Conservation (phyloP, 192 early-diverging fungal genomes). For the Chytriomyces sp. region DNA sequence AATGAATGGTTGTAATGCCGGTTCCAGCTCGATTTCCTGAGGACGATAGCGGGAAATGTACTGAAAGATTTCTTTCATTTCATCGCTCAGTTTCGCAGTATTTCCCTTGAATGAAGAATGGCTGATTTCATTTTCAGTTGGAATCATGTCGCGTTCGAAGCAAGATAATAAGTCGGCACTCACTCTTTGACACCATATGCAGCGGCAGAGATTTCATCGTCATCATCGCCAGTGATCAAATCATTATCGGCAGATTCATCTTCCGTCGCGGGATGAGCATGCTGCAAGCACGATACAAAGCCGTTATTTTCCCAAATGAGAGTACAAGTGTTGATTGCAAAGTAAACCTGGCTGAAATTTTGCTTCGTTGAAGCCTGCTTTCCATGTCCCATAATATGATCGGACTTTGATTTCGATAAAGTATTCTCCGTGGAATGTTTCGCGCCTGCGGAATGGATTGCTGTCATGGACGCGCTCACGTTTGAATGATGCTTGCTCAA, state of each 20-base stretch:
- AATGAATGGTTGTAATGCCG: constrained; percentile 59
- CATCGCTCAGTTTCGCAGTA: constrained; percentile 36
- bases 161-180: neutral
- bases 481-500: neutral
- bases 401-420: constrained; percentile 29
- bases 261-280: constrained; percentile 21
- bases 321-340: no score
- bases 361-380: neutral
- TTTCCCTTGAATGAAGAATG: neutral
- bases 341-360: neutral
- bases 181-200: constrained; percentile 16
- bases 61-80: constrained; percentile 59
- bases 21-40: constrained; percentile 60
- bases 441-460: neutral
- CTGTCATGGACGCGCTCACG: constrained; percentile 2
- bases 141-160: neutral
- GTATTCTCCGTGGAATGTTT: constrained; percentile 5
- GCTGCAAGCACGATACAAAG: neutral
- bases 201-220: constrained; percentile 26
- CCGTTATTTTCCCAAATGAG: neutral
- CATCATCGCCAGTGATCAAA: constrained; percentile 30
- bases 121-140: neutral
- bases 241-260: constrained; percentile 49
- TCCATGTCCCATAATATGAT: constrained; percentile 1
- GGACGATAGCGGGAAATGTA: constrained; percentile 60